These are phyloP conservation scores for Monosporascus sp. DNA, from an alignment of 2,329 filamentous ascomycete species.

Conservation along the genomic window DNA sequence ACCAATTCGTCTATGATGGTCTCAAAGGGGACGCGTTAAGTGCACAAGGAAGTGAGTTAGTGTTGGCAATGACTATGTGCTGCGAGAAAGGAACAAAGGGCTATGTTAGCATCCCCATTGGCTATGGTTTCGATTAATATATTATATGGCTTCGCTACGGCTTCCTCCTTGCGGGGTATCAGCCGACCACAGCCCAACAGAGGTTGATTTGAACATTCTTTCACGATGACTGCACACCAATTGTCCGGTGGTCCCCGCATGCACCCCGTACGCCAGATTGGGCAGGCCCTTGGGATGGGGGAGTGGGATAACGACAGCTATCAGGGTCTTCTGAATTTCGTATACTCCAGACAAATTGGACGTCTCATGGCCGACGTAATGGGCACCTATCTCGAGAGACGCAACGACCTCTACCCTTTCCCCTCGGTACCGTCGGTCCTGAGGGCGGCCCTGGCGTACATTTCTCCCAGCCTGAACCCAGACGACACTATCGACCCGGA, in stretches of 20 bases:
- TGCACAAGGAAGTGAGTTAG: neutral
- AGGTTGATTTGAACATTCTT: too few relatives aligned
- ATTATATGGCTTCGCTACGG: too few relatives aligned
- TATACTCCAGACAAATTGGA: neutral
- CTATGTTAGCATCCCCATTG: neutral
- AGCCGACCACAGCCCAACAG: too few relatives aligned
- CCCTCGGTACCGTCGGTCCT: neutral
- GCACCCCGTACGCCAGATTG: too few relatives aligned
- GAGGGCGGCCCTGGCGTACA: neutral
- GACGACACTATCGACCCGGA: neutral
- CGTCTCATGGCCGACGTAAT: neutral
- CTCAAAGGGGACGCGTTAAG: too few relatives aligned
- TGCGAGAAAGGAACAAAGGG: neutral
- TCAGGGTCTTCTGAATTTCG: neutral
- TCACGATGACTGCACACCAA: too few relatives aligned
- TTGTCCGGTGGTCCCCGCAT: too few relatives aligned
- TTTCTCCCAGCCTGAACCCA: neutral
- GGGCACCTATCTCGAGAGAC: neutral
- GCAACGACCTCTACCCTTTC: neutral
- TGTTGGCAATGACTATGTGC: neutral
- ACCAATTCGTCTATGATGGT: too few relatives aligned
- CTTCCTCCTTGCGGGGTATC: too few relatives aligned
- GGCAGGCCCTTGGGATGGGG: too few relatives aligned
- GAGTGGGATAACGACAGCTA: too few relatives aligned
- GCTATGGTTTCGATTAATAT: too few relatives aligned